These are phyloP conservation scores for Fusarium metavorans DNA, from an alignment of 2,329 filamentous ascomycete species.

Conservation along the genomic window DNA sequence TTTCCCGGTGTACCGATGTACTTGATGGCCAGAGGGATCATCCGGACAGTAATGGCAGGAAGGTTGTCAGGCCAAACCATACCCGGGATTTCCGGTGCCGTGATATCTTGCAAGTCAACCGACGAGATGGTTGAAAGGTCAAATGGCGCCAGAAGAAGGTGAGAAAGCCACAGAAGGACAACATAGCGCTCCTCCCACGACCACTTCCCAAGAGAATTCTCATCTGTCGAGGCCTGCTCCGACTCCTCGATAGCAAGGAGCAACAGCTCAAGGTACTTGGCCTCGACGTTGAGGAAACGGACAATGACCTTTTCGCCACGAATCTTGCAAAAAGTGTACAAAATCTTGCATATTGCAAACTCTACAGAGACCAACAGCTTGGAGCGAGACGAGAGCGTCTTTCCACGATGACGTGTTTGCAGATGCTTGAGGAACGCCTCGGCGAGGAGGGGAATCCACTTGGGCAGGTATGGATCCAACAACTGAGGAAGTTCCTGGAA, in stretches of 20 bases:
- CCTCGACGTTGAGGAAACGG: conserved; percentile 91
- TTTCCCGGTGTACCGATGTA: conserved; percentile 84
- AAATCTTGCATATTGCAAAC: conserved; percentile 78
- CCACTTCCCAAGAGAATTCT: conserved; percentile 54
- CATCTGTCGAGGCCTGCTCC: conserved; percentile 48
- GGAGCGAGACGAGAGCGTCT: conserved; percentile 46
- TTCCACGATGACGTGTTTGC: conserved; percentile 57
- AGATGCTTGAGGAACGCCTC: conserved; percentile 80
- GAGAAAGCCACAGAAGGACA: conserved; percentile 87
- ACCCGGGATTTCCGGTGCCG: conserved; percentile 56
- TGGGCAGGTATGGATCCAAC: conserved; percentile 84
- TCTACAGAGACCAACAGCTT: conserved; percentile 68
- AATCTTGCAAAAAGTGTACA: conserved; percentile 95
- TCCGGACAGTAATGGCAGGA: conserved; percentile 76
- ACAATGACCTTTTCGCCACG: conserved; percentile 93
- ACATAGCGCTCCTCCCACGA: conserved; percentile 92
- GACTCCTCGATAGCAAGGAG: conserved; percentile 78
- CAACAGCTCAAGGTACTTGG: conserved; percentile 84
- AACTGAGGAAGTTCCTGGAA: conserved; percentile 97
- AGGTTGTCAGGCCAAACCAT: conserved; percentile 69
- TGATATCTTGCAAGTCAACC: conserved; percentile 60
- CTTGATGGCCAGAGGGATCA: conserved; percentile 77
- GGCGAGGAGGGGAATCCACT: conserved; percentile 79
- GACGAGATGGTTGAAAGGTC: conserved; percentile 88
- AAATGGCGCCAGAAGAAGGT: conserved; percentile 87